Base-by-base conservation (phyloP, 2,329 filamentous ascomycete genomes). In the Fusarium foetens region DNA sequence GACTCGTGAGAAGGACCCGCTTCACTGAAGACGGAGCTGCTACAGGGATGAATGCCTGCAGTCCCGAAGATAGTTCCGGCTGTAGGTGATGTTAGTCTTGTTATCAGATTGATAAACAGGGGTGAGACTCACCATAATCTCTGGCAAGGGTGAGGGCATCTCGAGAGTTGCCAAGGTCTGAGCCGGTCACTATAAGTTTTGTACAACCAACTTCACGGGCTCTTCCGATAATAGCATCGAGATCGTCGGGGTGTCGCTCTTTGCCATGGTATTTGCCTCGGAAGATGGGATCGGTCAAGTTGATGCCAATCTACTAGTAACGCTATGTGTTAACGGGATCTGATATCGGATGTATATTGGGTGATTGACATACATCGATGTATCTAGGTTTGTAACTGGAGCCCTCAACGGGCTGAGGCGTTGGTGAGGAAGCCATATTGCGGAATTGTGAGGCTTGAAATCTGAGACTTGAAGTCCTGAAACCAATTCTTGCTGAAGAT, bases 101-200 rank as follows among this genome's bases (percentile, higher is more conserved):
- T 46, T 41, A 51, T 51, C 46, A 42, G 21, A 58, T 51, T 39
- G 45, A 35, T 49, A 68, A 38, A 35, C 23, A 59, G 52, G 64
- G 66, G 58, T 64, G 23, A 35, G 38, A 84, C 90, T 68, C 84
- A 95, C 93, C 90, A 79, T 95, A 91, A 73, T 92, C 86, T 75
- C 90, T 86, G 6, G 94, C 91, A 33, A 98, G 86, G 46, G 91
- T 83, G 14, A 97, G 83, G 1, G 94, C 94, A 71, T 93, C 89
- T 70, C 89, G 84, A 4, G 93, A 95, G 81, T 95, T 94, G 57
- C 86, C 85, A 54, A 98, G 86, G 79, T 96, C 94, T 2, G 94
- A 97, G 25, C 96, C 96, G 0, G 96, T 99, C 38, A 98, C 89
- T 85, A 99, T 95, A 77, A 99, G 89, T 78, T 97, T 98, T 65